phyloP scores from a whole-genome alignment of 2,329 filamentous ascomycete genomes.

The Cyanodermella asteris region DNA sequence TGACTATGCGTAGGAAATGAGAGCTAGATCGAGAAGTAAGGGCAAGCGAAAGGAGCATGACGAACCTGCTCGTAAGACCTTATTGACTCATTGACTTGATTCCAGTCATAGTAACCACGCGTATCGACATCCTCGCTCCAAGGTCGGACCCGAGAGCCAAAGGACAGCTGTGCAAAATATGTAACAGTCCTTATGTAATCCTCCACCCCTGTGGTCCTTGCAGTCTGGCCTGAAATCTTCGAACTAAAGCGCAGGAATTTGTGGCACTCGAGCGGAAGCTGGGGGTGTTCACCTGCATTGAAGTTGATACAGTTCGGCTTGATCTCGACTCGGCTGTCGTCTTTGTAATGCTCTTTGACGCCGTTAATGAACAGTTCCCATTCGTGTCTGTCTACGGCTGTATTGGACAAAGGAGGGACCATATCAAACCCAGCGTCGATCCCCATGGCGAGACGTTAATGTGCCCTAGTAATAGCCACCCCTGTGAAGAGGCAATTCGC shows the following conservation, averaged over 20 bases:
- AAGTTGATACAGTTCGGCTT: conserved; percentile 12
- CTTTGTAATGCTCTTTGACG: conserved; percentile 9
- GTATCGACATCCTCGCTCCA: conserved; percentile 8
- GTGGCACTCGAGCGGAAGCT: conserved; percentile 12
- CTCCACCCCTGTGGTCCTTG: conserved; percentile 5
- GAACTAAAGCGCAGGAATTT: conserved; percentile 13
- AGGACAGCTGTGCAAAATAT: conserved; percentile 6
- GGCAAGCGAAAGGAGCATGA: conserved; percentile 3
- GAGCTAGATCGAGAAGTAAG: no score
- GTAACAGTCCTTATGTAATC: conserved; percentile 10
- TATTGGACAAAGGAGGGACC: conserved; percentile 10
- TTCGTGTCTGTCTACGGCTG: conserved; percentile 9
- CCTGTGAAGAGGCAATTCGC: no score
- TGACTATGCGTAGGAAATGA: no score
- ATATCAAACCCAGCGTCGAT: conserved; percentile 12
- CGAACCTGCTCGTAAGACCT: conserved; percentile 11
- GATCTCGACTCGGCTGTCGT: conserved; percentile 9
- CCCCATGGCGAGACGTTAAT: no score
- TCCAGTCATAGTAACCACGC: conserved; percentile 8
- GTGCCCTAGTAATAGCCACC: no score
- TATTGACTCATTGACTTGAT: conserved; percentile 9
- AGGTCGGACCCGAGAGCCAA: conserved; percentile 9
- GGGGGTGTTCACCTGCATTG: conserved; percentile 11
- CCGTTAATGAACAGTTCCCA: conserved; percentile 10
- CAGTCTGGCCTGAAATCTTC: conserved; percentile 8